A percentile compares a stretch with the other conserved stretches of the same genome.
Conservation (phyloP, 345 rosid species). For the Barbarea vulgaris region DNA sequence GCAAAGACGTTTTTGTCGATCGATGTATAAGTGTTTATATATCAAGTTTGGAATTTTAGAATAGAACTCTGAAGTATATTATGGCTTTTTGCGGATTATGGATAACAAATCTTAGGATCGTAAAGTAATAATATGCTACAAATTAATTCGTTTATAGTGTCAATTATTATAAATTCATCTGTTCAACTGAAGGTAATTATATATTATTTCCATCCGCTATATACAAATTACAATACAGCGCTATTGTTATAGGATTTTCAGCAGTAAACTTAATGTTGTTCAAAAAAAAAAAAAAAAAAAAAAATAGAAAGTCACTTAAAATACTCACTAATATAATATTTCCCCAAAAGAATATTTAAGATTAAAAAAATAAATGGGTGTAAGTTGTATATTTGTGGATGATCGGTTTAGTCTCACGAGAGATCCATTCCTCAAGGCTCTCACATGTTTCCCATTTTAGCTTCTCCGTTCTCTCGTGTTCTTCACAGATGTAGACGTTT, state of each 20-base stretch:
- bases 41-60: not conserved
- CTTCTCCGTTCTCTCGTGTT: constrained; percentile 46
- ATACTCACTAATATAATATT: not conserved
- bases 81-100: not conserved
- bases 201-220: not conserved
- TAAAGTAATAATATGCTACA: not conserved
- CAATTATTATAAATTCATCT: not conserved
- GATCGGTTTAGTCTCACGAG: constrained; percentile 49
- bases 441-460: constrained; percentile 46
- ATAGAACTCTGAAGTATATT: not conserved
- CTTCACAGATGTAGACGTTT: constrained; percentile 42
- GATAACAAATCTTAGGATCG: not conserved
- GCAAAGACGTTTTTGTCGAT: not conserved
- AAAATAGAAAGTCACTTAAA: not conserved
- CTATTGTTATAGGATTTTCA: not conserved
- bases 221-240: not conserved
- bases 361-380: not conserved
- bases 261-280: not conserved
- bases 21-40: not conserved
- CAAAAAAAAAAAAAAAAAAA: not conserved
- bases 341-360: not conserved
- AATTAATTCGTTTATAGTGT: not conserved
- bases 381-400: constrained; percentile 21
- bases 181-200: not conserved
- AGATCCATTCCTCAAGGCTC: constrained; percentile 39